Percentiles rank a stretch among this genome's conserved stretches.
These are phyloP conservation scores for Ochetophila trinervis DNA, from an alignment of 306 rosid species.

Conservation along the genomic window DNA sequence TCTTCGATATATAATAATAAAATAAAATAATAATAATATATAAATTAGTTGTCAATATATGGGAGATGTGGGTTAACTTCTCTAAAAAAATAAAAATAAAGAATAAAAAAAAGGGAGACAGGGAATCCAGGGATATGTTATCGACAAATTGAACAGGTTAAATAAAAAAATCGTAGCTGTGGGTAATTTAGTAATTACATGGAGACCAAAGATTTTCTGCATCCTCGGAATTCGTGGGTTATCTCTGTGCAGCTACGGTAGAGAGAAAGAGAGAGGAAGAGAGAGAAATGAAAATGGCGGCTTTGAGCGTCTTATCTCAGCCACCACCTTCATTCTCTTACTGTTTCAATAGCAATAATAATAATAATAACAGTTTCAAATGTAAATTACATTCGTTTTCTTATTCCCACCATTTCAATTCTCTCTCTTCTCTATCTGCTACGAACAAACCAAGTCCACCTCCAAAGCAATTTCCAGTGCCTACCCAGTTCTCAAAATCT, in stretches of 20 bases:
- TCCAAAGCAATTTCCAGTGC: constrained; percentile 33
- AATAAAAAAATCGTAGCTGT: no score
- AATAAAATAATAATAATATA: no score
- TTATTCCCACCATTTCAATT: constrained; percentile 32
- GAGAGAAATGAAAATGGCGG: constrained; percentile 41
- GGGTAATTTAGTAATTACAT: constrained; percentile 1
- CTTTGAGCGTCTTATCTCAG: constrained; percentile 51
- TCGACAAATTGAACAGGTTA: no score
- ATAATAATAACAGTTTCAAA: constrained; percentile 6
- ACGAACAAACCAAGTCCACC: constrained; percentile 18
- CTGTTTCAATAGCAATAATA: constrained; percentile 3
- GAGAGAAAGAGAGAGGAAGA: not conserved
- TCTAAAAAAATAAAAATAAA: no score
- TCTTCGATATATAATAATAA: no score
- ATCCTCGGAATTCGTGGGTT: not conserved
- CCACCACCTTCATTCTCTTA: constrained; percentile 34
- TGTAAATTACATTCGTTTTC: constrained; percentile 31
- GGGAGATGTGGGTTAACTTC: no score
- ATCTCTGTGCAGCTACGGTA: not conserved
- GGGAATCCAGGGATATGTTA: no score
- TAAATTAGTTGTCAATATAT: no score
- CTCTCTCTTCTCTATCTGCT: constrained; percentile 24
- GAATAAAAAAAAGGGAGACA: no score
- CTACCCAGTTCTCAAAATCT: constrained; percentile 47
- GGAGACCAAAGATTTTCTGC: not conserved